Base-by-base conservation (phyloP, 1,139 yeast species). In the Suhomyces coccinellae region DNA sequence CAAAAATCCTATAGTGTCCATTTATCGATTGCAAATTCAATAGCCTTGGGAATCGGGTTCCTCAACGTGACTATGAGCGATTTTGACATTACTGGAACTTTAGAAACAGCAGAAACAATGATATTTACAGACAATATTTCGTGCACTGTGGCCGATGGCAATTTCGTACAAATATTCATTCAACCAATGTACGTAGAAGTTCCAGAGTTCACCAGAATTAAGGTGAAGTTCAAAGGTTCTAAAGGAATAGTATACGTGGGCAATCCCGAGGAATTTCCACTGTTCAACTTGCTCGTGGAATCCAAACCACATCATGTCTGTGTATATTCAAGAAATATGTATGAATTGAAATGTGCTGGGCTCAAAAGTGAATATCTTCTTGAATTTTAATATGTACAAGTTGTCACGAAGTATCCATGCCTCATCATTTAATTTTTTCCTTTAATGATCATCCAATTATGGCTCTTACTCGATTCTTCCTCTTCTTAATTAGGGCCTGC, bases 121-220 rank as follows among this genome's bases (percentile, higher is more conserved):
- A 31, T 55, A 1, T 57, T 32, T 33, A n/a, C 44, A 12, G 51
- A 49, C 6, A 30, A 46, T 12, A 41, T 43, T n/a, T 40, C 52
- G 20, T 62, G 67, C 45, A 43, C 48, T 28, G 50, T 54, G 6
- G 45, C 32, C 4, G 43, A 48, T 10, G 62, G 61, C 7, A 46
- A 53, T 27, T 52, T 45, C 45, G 64, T 57, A 2, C 62, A 54
- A 33, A 31, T 53, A 36, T 51, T 43, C 35, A 48, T 53, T 16
- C 46, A 48, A 29, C 58, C 57, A 5, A 36, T 47, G 26, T 43
- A 43, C 24, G 40, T 47, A 10, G 45, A 44, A 3, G 43, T 55
- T 10, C 62, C 59, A 9, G 47, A 44, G 10, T 40, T 46, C 15
- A 38, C 39, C 1, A 40, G 54, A 17, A 46, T 47, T 11, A 46